Conservation (phyloP, 495 filamentous ascomycete species). For the Penicillium paradoxum region DNA sequence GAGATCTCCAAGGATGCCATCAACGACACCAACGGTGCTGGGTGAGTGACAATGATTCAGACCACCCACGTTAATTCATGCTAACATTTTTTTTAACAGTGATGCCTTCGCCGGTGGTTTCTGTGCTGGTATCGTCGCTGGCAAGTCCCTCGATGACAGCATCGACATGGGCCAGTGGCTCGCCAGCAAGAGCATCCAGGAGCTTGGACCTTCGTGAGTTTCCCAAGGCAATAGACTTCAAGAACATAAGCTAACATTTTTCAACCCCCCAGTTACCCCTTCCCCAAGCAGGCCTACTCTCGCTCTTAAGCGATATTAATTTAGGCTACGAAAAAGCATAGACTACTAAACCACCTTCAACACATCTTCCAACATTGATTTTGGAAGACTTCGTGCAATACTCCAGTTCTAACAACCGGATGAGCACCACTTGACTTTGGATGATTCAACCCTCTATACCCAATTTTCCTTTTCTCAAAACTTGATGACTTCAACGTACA, state of each 20-base stretch:
- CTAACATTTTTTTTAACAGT: slow-evolving; percentile 42
- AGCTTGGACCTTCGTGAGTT: slow-evolving; percentile 89
- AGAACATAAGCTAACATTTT: slow-evolving; percentile 4
- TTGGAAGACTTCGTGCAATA: slow-evolving; percentile 16
- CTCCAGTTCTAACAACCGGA: slow-evolving; percentile 8
- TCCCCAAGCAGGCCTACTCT: slow-evolving; percentile 74
- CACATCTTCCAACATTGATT: slow-evolving; percentile 16
- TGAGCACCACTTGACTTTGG: slow-evolving; percentile 25
- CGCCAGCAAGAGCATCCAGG: slow-evolving; percentile 83
- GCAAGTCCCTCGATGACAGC: slow-evolving; percentile 66
- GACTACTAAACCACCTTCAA: slow-evolving; percentile 18
- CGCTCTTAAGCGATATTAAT: slow-evolving; percentile 25
- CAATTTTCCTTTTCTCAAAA: slow-evolving; percentile 17
- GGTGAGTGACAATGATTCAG: slow-evolving; percentile 41
- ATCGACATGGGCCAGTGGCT: slow-evolving; percentile 95
- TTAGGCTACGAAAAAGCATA: slow-evolving; percentile 15
- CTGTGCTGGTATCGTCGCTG: slow-evolving; percentile 79
- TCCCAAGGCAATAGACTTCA: not conserved
- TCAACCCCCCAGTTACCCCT: slow-evolving; percentile 60
- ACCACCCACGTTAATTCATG: not conserved
- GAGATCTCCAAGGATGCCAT: slow-evolving; percentile 69
- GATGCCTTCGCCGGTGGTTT: slow-evolving; percentile 97
- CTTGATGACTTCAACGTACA: slow-evolving; percentile 31
- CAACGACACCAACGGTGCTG: slow-evolving; percentile 93
- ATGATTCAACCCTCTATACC: slow-evolving; percentile 52